A percentile compares a stretch with the other conserved stretches of the same genome.
Evolutionary conservation across 768 basidiomycete species (phyloP).

Genomic region (Lactifluus piperatus): DNA sequence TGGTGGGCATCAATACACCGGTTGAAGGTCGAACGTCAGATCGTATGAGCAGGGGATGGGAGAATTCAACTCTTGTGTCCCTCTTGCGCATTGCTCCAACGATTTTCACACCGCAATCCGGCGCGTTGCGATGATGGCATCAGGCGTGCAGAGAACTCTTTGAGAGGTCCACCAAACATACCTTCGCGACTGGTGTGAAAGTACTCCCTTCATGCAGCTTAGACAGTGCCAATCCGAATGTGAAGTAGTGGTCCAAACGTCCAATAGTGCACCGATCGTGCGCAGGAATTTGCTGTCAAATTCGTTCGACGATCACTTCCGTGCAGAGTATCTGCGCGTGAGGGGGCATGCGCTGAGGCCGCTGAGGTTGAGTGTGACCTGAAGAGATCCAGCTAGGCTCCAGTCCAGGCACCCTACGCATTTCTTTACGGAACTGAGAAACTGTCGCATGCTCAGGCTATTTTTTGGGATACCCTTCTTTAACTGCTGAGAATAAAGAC

Average conservation of each 20-base stretch:
- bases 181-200: slow-evolving; percentile 33
- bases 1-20: no score
- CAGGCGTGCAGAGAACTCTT: slow-evolving; percentile 30
- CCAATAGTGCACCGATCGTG: background rate
- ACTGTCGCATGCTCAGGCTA: no score
- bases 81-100: slow-evolving; percentile 24
- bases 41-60: background rate
- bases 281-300: slow-evolving; percentile 21
- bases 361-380: slow-evolving; percentile 42
- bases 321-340: slow-evolving; percentile 28
- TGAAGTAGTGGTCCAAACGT: slow-evolving; percentile 6
- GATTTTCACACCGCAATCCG: slow-evolving; percentile 33
- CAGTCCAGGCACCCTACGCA: no score
- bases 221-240: slow-evolving; percentile 6
- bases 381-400: slow-evolving; percentile 33
- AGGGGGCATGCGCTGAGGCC: slow-evolving; percentile 38
- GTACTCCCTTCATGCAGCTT: slow-evolving; percentile 33
- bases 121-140: slow-evolving; percentile 24
- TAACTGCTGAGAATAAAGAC: no score
- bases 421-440: no score
- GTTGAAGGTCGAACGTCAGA: no score
- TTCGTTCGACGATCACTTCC: slow-evolving; percentile 15
- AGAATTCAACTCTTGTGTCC: background rate
- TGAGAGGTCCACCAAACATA: slow-evolving; percentile 29
- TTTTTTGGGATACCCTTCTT: no score